Base-by-base conservation (phyloP, 2,329 filamentous ascomycete genomes). In the Periconia macrospinosa region DNA sequence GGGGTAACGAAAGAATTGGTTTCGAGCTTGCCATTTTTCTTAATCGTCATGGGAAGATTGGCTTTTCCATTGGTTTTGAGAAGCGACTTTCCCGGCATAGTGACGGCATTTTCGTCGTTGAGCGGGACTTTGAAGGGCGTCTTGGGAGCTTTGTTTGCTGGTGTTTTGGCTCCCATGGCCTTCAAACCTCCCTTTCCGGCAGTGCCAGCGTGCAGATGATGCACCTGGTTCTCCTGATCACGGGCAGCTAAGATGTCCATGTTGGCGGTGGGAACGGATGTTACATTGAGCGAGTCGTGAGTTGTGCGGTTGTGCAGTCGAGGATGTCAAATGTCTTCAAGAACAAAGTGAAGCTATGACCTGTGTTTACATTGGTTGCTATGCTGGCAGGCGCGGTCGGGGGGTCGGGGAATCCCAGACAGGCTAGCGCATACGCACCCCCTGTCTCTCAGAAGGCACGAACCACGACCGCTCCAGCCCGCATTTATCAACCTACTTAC, bases 151-250 rank as follows among this genome's bases (percentile, higher is more conserved):
- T 86, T 86, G 54, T 84, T 82, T 52, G 86, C 89, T 0, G 92
- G 92, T 27, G 92, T 96, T 76, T 93, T 96, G 51, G 90, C 85
- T 54, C 81, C 79, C 49, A 87, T 75, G 53, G 78, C 81, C 77
- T 81, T 85, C 54, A 76, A 72, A 67, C 82, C 79, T 47, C 85
- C 86, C 75, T 96, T 96, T 15, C 85, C 81, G 14, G 86, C 84
- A 20, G 86, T 86, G 47, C 81, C 83, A 55, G 86, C 83, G 70
- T 92, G 90, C 71, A 89, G 89, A 61, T 82, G 83, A 71, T 91
- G 86, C 66, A 91, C 84, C 73, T 91, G 77, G 75, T 97, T 97
- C 76, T 97, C 92, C 77, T 96, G 91, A 75, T 96, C 90, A 65
- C 86, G 84, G 71, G 74, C 69, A 88, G 82, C 56, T 90, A 89